Evolutionary conservation across 176 grass and related monocot species (phyloP).

Genomic region (Alloteropsis semialata): DNA sequence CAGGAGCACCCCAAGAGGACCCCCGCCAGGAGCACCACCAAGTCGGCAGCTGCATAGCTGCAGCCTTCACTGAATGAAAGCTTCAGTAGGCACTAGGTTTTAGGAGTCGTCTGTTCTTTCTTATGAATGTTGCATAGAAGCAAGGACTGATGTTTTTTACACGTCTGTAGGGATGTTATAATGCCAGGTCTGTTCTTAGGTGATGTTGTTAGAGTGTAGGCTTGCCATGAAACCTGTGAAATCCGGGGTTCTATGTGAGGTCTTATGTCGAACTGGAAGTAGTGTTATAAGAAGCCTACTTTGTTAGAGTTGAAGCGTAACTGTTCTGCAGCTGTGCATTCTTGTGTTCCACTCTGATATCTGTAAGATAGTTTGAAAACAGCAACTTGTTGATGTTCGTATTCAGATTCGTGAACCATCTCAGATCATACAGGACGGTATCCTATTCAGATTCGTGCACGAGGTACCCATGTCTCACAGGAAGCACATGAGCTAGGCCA

Average conservation of each 20-base stretch:
- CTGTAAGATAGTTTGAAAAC: not conserved
- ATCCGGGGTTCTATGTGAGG: constrained; percentile 27
- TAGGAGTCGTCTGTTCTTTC: constrained; percentile 33
- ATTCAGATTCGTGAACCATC: not conserved
- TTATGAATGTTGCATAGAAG: constrained; percentile 49
- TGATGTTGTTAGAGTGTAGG: constrained; percentile 42
- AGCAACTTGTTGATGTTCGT: not conserved
- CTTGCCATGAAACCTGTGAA: constrained; percentile 30
- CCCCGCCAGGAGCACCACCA: constrained; percentile 39
- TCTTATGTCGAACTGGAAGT: constrained; percentile 22
- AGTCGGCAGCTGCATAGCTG: constrained; percentile 35
- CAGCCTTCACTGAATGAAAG: not conserved
- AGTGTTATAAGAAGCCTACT: constrained; percentile 27
- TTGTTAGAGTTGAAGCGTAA: constrained; percentile 6
- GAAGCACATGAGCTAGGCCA: not conserved
- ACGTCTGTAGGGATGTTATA: constrained; percentile 38
- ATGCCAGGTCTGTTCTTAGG: constrained; percentile 45
- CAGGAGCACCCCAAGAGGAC: constrained; percentile 55
- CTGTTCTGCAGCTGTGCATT: not conserved
- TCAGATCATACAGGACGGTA: not conserved
- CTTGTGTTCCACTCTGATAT: not conserved
- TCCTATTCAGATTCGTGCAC: not conserved
- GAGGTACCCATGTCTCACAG: not conserved
- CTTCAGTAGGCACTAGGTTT: constrained; percentile 23
- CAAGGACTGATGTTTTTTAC: constrained; percentile 44